Percentiles rank a stretch among this genome's conserved stretches.
Evolutionary conservation across 306 rosid species (phyloP).

Genomic region (Begonia loranthoides): DNA sequence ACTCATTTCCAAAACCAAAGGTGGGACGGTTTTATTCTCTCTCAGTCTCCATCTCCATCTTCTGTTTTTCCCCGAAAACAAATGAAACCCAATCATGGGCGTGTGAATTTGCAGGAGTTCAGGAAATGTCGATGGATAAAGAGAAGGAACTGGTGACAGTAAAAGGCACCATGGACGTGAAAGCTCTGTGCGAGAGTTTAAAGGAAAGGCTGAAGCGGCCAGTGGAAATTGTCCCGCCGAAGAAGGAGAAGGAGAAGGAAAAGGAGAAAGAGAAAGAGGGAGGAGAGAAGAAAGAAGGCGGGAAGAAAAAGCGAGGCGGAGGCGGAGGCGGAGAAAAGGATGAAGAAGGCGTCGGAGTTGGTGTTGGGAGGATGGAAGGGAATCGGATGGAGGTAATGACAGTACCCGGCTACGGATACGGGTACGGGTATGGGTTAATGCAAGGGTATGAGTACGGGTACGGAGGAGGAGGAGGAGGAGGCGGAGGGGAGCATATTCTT

Average conservation of each 20-base stretch:
- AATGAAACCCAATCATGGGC: not conserved
- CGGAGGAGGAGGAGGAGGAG: conserved; percentile 20
- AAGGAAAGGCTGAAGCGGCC: conserved; percentile 33
- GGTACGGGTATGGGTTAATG: conserved; percentile 5
- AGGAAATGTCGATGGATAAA: conserved; percentile 30
- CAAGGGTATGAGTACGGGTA: conserved; percentile 10
- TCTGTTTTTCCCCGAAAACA: not conserved
- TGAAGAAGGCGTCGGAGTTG: conserved; percentile 12
- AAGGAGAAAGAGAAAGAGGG: conserved; percentile 3
- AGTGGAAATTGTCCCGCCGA: conserved; percentile 46
- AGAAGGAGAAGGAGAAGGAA: conserved; percentile 35
- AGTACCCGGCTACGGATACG: conserved; percentile 18
- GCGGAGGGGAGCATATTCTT: conserved; percentile 15
- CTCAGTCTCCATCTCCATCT: not conserved
- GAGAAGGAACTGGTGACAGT: conserved; percentile 45
- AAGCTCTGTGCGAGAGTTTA: conserved; percentile 26
- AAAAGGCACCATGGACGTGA: conserved; percentile 56
- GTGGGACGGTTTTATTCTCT: conserved; percentile 7
- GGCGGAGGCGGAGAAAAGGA: conserved; percentile 1
- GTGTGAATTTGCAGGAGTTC: conserved; percentile 22
- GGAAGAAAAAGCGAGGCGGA: conserved; percentile 2
- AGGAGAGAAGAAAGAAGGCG: conserved; percentile 9
- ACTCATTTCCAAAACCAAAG: conserved; percentile 30
- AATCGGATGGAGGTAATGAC: conserved; percentile 14
- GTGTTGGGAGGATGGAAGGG: conserved; percentile 18